Base-by-base conservation (phyloP, 495 filamentous ascomycete genomes). In the Tuber magnatum region DNA sequence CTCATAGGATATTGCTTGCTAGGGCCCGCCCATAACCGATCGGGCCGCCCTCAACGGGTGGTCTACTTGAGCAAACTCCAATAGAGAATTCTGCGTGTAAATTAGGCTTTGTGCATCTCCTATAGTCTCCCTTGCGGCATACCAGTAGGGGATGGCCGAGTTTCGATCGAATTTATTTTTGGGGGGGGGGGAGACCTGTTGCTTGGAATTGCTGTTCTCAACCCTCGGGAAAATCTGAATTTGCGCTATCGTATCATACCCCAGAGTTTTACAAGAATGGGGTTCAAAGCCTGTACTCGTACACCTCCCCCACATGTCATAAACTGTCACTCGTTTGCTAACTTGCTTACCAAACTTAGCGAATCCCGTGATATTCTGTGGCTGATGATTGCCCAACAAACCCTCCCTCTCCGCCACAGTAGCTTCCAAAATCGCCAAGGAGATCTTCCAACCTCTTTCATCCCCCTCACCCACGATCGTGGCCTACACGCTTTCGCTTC, bases 401-500 rank as follows among this genome's bases (percentile, higher is more conserved):
- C 1, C 35, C 56, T 20, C 56, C 14, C 14, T 12, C 56, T 35
- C 56, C 56, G 56, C 56, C 56, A 65, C 56, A 65, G 32, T 65
- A 65, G 28, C 56, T 65, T 65, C 28, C 56, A 65, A 65, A 65
- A 35, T 65, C 56, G 56, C 56, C 56, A 65, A 65, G 56, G 28
- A 65, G 56, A 65, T 79, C 78, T 76, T 79, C 76, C 77, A 79
- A 79, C 77, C 77, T 79, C 77, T 77, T 78, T 76, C 76, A 74
- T 79, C 76, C 77, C 78, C 78, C 77, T 79, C 77, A 79, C 77
- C 56, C 70, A 79, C 76, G 69, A 71, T 76, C 73, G 56, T 76
- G 44, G 43, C 70, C 42, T 48, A 79, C 76, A 77, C 76, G 77
- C 76, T 65, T 43, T 70, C 76, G 73, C 44, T 40, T 39, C 76